phyloP scores from a whole-genome alignment of 805 yeast species.

The Wickerhamiella parazyma region DNA sequence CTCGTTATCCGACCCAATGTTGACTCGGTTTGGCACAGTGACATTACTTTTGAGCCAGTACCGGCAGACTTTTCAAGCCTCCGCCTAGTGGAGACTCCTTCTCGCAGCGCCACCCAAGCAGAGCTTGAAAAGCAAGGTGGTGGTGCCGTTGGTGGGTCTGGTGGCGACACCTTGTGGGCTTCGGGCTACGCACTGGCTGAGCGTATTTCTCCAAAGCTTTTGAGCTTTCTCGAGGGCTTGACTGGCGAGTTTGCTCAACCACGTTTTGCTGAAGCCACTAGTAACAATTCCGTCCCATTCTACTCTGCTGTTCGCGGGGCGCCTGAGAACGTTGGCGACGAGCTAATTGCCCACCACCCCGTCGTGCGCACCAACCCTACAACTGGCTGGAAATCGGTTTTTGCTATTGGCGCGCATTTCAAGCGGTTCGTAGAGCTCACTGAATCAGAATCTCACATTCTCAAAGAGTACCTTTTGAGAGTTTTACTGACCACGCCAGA shows the following conservation, averaged over 20 bases:
- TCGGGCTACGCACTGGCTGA: constrained; percentile 42
- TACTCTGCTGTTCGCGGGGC: constrained; percentile 20
- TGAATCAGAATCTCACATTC: constrained; percentile 35
- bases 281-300: neutral
- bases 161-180: constrained; percentile 44
- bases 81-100: constrained; percentile 34
- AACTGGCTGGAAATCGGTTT: constrained; percentile 48
- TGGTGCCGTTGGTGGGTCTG: constrained; percentile 14
- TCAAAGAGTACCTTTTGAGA: constrained; percentile 35
- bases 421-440: constrained; percentile 26
- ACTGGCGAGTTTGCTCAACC: constrained; percentile 6
- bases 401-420: constrained; percentile 33
- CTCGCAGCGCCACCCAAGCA: neutral
- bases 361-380: constrained; percentile 51
- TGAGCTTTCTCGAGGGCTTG: constrained; percentile 33
- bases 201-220: constrained; percentile 37
- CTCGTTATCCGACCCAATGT: neutral
- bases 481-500: constrained; percentile 34
- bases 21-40: constrained; percentile 35
- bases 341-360: constrained; percentile 43
- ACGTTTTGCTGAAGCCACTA: neutral
- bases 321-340: constrained; percentile 34
- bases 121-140: neutral
- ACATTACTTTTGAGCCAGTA: constrained; percentile 40
- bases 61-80: constrained; percentile 45